A percentile compares a stretch with the other conserved stretches of the same genome.
phyloP scores from a whole-genome alignment of 768 basidiomycete genomes.

The Hemileccinum rubropunctum region DNA sequence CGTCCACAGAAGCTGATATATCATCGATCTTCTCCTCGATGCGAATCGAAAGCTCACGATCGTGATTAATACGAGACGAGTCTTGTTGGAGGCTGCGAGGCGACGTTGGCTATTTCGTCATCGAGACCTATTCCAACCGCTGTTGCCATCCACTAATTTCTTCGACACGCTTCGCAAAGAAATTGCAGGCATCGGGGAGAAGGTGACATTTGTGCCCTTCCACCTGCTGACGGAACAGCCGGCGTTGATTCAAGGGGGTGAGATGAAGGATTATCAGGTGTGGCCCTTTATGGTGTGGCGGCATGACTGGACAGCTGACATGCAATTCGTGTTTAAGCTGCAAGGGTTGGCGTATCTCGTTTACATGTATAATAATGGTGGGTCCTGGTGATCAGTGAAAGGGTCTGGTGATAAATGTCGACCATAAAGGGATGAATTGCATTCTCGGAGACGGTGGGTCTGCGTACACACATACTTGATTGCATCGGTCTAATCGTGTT shows the following conservation, averaged over 20 bases:
- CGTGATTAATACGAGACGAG: slow-evolving; percentile 35
- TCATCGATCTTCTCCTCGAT: not conserved
- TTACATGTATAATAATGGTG: slow-evolving; percentile 66
- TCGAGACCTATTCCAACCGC: slow-evolving; percentile 42
- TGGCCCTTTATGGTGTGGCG: not conserved
- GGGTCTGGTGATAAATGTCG: not conserved
- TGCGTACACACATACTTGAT: no score
- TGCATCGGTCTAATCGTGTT: not conserved
- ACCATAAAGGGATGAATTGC: slow-evolving; percentile 54
- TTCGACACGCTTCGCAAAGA: slow-evolving; percentile 37
- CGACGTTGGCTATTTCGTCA: slow-evolving; percentile 48
- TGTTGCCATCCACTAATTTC: slow-evolving; percentile 43
- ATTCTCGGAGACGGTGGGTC: slow-evolving; percentile 67
- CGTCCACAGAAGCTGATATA: not conserved
- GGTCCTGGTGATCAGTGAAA: not conserved
- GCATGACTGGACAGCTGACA: not conserved
- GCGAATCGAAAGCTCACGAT: slow-evolving; percentile 38
- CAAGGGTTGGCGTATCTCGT: slow-evolving; percentile 65
- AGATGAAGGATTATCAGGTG: slow-evolving; percentile 75
- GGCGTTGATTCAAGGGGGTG: slow-evolving; percentile 47
- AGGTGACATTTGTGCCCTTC: slow-evolving; percentile 33
- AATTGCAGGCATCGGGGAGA: slow-evolving; percentile 26
- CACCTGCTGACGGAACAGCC: slow-evolving; percentile 48
- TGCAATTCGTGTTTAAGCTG: slow-evolving; percentile 32
- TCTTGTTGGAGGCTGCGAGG: slow-evolving; percentile 38